Evolutionary conservation across 2,329 filamentous ascomycete species (phyloP), one percentile per base, ranked within the genome.

Genomic region (Penicillium sp.): DNA sequence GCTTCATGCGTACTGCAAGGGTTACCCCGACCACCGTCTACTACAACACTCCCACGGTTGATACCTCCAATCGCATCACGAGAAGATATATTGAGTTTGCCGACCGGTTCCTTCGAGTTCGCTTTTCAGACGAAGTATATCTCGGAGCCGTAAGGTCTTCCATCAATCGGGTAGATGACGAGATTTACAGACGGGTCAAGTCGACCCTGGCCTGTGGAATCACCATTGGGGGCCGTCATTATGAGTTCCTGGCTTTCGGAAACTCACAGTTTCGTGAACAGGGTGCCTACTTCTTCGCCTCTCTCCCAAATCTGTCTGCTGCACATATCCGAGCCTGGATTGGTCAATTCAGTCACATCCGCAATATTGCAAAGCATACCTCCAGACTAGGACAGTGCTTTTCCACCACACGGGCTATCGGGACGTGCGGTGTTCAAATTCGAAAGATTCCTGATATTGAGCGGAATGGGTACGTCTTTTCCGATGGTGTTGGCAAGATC

Each of bases 181-280:
- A 87, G 47, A 66, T 95, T 0, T 95, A 88, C 67, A 82, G 82
- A 24, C 81, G 89, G 10, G 79, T 96, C 18, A 82, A 82, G 54
- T 79, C 86, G 42, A 81, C 86, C 0, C 74, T 97, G 63, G 78
- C 73, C 39, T 81, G 93, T 47, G 93, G 93, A 0, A 92, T 98
- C 56, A 77, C 77, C 0, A 84, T 98, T 43, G 93, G 89, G 4
- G 87, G 86, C 55, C 84, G 89, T 6, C 81, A 82, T 50, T 98
- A 90, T 67, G 81, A 92, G 58, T 97, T 97, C 56, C 80, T 98
- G 24, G 93, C 92, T 0, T 96, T 91, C 71, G 92, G 93, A 0
- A 97, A 93, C 67, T 96, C 93, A 0, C 93, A 98, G 61, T 88
- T 98, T 52, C 82, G 92, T 44, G 91, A 97, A 64, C 84, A 92